Evolutionary conservation across 768 basidiomycete species (phyloP).

Genomic region (Russula brevipes): DNA sequence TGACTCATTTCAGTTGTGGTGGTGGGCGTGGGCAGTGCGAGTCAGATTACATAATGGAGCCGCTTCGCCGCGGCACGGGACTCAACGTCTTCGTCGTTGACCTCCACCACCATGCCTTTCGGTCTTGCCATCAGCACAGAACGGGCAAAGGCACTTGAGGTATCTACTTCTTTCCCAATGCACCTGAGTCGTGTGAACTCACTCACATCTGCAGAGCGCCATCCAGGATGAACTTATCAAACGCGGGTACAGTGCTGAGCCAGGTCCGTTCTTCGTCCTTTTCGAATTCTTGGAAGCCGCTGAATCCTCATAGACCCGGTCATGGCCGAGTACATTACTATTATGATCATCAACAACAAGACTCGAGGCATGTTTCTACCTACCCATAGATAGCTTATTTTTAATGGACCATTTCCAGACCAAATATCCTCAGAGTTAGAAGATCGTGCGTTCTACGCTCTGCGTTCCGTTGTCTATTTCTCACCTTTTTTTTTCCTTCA

Average conservation of each 20-base stretch:
- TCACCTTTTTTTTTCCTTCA: constrained; percentile 25
- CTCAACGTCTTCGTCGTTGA: constrained; percentile 15
- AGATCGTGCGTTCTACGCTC: constrained; percentile 49
- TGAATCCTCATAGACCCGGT: constrained; percentile 55
- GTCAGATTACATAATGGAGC: constrained; percentile 12
- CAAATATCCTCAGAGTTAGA: constrained; percentile 87
- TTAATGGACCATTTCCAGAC: constrained; percentile 39
- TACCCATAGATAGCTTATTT: neutral
- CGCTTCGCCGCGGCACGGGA: neutral
- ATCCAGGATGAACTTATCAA: constrained; percentile 77
- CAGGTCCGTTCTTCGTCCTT: constrained; percentile 47
- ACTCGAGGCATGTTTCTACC: constrained; percentile 51
- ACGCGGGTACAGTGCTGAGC: constrained; percentile 68
- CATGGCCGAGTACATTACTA: constrained; percentile 93
- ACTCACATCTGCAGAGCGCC: constrained; percentile 47
- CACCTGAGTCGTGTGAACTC: constrained; percentile 5
- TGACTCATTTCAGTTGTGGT: too few relatives aligned
- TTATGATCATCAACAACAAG: constrained; percentile 94
- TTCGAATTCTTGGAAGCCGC: neutral
- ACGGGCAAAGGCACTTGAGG: constrained; percentile 66
- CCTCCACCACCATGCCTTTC: constrained; percentile 50
- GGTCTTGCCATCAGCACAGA: constrained; percentile 77
- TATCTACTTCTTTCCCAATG: constrained; percentile 30
- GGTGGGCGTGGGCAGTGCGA: neutral
- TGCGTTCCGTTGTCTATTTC: neutral